Base-by-base conservation (phyloP, 306 rosid genomes). In the Trichosanthes cucumerina region DNA sequence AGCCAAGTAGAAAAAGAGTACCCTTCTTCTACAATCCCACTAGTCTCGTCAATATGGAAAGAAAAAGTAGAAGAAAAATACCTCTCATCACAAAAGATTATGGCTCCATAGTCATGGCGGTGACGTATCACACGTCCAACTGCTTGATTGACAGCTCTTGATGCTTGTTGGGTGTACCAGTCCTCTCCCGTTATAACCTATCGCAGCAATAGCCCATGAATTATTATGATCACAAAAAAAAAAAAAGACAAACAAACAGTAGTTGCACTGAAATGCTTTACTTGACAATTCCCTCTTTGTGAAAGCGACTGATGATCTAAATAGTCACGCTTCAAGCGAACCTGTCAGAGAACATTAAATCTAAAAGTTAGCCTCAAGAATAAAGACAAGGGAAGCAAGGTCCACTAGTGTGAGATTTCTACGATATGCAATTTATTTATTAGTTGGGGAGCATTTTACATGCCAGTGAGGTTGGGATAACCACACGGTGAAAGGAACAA, bases 121-220 rank as follows among this genome's bases (percentile, higher is more conserved):
- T 94, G 98, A 75, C 98, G 97, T 81, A 94, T 94, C 58, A 94
- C 97, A 84, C 98, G 98, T 63, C 98, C 98, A 83, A 94, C 89
- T 64, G 98, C 97, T 83, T 94, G 98, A 83, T 94, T 94, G 84
- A 94, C 97, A 58, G 98, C 98, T 81, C 96, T 88, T 59, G 90
- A 87, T 80, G 98, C 98, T 87, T 92, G 98, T 76, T 94, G 98
- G 80, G 85, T 92, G 83, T 94, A 94, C 98, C 98, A 94, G 59
- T 90, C 97, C 58, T 90, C 97, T 84, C 98, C 97, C 5, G 88
- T 90, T 72, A 94, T 82, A 90, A 63, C 84, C 88, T 88, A 78
- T 70, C 81, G 57, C 76, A 65, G 68, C 58, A 78, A 74, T 34
- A 49, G 75, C 57, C 81, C 81, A 80, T 56, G 49, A 82, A 47